These are phyloP conservation scores for Firmiana major DNA, from an alignment of 345 rosid genomes.

Conservation along the genomic window DNA sequence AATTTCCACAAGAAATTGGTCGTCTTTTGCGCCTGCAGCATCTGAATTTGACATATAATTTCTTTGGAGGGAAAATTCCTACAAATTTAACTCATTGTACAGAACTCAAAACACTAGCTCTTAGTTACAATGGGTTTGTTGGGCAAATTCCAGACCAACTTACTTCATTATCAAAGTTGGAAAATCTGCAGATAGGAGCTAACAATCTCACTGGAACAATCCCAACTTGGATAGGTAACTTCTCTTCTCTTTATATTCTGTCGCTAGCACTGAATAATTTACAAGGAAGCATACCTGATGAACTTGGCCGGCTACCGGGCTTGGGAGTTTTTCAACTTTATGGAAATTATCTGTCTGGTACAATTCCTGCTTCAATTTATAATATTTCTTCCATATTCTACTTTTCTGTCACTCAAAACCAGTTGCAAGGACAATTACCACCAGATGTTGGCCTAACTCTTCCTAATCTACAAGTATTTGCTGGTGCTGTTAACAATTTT, in stretches of 20 bases:
- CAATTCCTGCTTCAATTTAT: slow-evolving; percentile 24
- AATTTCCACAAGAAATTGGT: slow-evolving; percentile 19
- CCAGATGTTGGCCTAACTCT: slow-evolving; percentile 14
- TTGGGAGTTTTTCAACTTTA: slow-evolving; percentile 12
- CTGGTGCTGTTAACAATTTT: slow-evolving; percentile 27
- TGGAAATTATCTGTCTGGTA: slow-evolving; percentile 27
- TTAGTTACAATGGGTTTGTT: not conserved
- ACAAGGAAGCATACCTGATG: slow-evolving; percentile 17
- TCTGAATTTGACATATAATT: slow-evolving; percentile 14
- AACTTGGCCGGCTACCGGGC: slow-evolving; percentile 19
- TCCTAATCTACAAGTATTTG: slow-evolving; percentile 16
- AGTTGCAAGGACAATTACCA: slow-evolving; percentile 24
- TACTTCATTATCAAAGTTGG: slow-evolving; percentile 5
- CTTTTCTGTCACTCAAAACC: slow-evolving; percentile 23
- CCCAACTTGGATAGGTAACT: slow-evolving; percentile 17
- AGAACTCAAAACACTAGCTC: not conserved
- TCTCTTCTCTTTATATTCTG: slow-evolving; percentile 3
- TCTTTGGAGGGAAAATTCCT: slow-evolving; percentile 13
- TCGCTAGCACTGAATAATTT: slow-evolving; percentile 7
- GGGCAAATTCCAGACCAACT: slow-evolving; percentile 20
- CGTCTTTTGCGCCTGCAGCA: slow-evolving; percentile 5
- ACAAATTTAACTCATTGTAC: slow-evolving; percentile 8
- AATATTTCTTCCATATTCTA: slow-evolving; percentile 24
- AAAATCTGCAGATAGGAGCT: not conserved
- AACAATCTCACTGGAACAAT: slow-evolving; percentile 19